Conservation (phyloP, 2,329 filamentous ascomycete genomes). For the Pezicula rhizophila region DNA sequence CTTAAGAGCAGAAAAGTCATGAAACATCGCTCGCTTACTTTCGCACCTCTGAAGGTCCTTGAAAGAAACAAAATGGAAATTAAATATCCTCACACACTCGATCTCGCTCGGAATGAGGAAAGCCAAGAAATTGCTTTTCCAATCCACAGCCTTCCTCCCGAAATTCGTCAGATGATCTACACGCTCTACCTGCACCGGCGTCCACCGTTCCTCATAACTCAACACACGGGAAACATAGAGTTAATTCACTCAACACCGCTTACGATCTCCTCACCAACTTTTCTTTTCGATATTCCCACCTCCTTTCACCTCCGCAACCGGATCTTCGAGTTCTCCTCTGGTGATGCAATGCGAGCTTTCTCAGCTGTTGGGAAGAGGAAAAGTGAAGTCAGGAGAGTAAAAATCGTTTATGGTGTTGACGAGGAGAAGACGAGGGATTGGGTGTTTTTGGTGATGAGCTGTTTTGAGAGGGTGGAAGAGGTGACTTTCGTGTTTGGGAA, state of each 20-base stretch:
- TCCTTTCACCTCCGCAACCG: no score
- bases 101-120: background rate
- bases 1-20: no score
- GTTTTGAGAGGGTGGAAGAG: constrained; percentile 4
- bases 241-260: background rate
- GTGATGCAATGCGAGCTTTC: background rate
- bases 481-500: constrained; percentile 7
- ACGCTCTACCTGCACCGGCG: background rate
- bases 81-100: background rate
- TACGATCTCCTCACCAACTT: background rate
- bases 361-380: background rate
- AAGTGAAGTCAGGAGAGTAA: background rate
- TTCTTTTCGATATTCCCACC: background rate
- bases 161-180: constrained; percentile 8
- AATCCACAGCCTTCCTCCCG: constrained; percentile 3
- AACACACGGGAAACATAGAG: background rate
- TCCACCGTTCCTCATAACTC: background rate
- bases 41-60: no score
- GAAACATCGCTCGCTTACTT: no score
- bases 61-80: background rate
- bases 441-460: constrained; percentile 2
- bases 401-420: background rate
- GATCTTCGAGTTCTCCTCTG: no score
- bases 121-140: background rate
- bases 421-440: constrained; percentile 1